Conservation (phyloP, 2,329 filamentous ascomycete genomes). For the Lizonia empirigonia region DNA sequence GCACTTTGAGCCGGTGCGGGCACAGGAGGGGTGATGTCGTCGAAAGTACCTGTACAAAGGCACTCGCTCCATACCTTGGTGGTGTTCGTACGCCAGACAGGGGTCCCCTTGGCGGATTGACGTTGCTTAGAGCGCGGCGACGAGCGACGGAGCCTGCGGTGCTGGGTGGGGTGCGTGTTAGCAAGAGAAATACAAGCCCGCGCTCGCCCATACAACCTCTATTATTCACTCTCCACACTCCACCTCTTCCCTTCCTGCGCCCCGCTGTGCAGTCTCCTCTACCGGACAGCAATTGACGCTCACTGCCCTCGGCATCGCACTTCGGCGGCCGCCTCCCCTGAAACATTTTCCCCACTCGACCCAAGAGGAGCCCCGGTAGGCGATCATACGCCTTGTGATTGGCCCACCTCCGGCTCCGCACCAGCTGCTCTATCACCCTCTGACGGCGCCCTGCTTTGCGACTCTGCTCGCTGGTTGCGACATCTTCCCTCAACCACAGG, state of each 20-base stretch:
- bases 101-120: constrained; percentile 32
- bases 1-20: constrained; percentile 16
- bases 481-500: constrained; percentile 6
- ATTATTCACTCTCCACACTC: constrained; percentile 26
- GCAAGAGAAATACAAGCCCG: constrained; percentile 38
- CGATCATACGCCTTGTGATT: constrained; percentile 16
- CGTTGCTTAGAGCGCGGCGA: constrained; percentile 28
- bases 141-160: constrained; percentile 20
- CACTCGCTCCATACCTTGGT: constrained; percentile 23
- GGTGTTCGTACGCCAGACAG: constrained; percentile 32
- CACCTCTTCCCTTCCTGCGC: constrained; percentile 25
- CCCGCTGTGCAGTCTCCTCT: constrained; percentile 13
- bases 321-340: constrained; percentile 6
- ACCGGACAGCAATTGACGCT: constrained; percentile 4
- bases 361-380: constrained; percentile 10
- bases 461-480: constrained; percentile 7
- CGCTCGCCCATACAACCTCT: constrained; percentile 19
- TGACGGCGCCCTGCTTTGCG: constrained; percentile 10
- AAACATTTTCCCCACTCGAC: constrained; percentile 15
- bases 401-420: constrained; percentile 17
- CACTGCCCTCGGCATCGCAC: constrained; percentile 3
- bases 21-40: constrained; percentile 13
- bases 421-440: constrained; percentile 11
- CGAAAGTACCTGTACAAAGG: constrained; percentile 29
- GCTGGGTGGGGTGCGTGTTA: constrained; percentile 31